Base-by-base conservation (phyloP, 2,329 filamentous ascomycete genomes). In the Aspergillus intermedius region DNA sequence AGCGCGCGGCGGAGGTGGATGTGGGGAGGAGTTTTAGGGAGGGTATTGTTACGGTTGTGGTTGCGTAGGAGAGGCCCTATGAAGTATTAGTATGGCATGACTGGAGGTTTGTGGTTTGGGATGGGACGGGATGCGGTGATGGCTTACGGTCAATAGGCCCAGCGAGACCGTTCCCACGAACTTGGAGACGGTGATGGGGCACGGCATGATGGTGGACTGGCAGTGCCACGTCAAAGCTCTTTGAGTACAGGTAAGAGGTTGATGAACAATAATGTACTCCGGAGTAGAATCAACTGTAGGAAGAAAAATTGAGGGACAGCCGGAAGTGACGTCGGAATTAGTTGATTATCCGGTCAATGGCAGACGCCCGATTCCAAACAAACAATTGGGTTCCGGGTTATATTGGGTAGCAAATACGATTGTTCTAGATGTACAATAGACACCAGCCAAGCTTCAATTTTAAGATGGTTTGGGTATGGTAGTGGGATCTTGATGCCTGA, bases 101-200 rank as follows among this genome's bases (percentile, higher is more conserved):
- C 12, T 12, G 13, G 8, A 40, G 5, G 21, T 22, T 22, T 9
- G 3, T 4, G 25, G 25, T 1, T 30, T 30, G 6, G 19, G 44
- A 25, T 22, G 12, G 19, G 12, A 22, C 5, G 4, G 21, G 21
- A 22, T 22, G 17, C 17, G 17, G 17, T 19, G 21, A 22, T 22
- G 6, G 5, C 19, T 45, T 80, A 95, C 90, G 51, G 90, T 95
- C 68, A 95, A 74, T 49, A 96, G 79, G 54, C 91, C 91, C 49
- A 96, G 79, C 60, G 87, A 91, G 57, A 95, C 81, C 45, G 89
- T 94, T 63, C 91, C 91, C 58, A 96, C 86, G 68, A 96, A 95
- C 75, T 97, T 96, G 74, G 87, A 82, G 68, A 86, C 74, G 48
- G 88, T 84, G 63, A 95, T 82, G 61, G 78, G 82, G 60, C 79